These are phyloP conservation scores for Colletotrichum tropicicola DNA, from an alignment of 2,329 filamentous ascomycete species.

Conservation along the genomic window DNA sequence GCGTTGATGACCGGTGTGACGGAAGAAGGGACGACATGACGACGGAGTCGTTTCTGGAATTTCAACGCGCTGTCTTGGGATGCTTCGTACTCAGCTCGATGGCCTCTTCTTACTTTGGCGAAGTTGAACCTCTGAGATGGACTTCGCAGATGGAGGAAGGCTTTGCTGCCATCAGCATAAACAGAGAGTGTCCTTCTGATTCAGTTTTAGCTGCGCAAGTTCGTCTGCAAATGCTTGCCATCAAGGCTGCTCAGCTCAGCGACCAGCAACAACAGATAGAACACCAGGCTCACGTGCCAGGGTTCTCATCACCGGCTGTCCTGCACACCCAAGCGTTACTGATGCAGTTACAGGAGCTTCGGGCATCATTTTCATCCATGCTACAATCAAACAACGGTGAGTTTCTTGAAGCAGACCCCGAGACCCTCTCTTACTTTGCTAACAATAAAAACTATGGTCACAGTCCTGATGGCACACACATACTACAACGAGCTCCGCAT, in stretches of 20 bases:
- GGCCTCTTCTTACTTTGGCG: neutral
- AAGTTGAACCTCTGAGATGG: neutral
- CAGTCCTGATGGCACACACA: neutral
- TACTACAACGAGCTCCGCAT: neutral
- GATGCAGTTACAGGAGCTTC: neutral
- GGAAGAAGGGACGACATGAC: neutral
- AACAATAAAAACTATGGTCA: neutral
- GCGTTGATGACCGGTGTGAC: fast-evolving
- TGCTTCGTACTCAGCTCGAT: neutral
- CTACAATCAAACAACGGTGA: neutral
- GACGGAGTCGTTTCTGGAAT: neutral
- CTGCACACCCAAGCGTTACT: neutral
- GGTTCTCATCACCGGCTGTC: neutral
- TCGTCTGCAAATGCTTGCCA: neutral
- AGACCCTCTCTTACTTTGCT: too few species aligned
- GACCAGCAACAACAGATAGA: neutral
- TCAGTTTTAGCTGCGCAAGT: neutral
- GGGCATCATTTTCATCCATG: neutral
- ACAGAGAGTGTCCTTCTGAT: neutral
- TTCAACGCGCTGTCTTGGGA: neutral
- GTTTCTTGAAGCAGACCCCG: too few species aligned
- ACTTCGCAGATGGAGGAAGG: neutral
- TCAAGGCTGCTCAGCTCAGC: neutral
- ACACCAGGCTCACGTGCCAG: neutral
- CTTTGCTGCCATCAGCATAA: neutral